Conservation (phyloP, 768 basidiomycete genomes). For the Calvatia gigantea region DNA sequence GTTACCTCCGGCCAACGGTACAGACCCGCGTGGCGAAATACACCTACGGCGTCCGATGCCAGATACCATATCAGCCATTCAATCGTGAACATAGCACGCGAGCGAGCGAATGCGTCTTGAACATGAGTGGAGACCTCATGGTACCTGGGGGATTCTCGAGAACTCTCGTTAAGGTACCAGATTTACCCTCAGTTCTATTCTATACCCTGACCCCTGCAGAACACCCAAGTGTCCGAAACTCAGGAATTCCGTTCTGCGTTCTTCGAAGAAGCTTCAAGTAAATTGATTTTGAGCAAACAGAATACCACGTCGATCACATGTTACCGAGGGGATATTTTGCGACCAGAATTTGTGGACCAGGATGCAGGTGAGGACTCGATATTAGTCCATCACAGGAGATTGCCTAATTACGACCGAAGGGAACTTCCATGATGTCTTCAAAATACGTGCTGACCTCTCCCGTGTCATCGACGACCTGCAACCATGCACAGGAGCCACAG, state of each 20-base stretch:
- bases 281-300: slow-evolving; percentile 5
- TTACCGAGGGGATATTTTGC: slow-evolving; percentile 14
- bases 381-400: not conserved
- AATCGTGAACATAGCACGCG: slow-evolving; percentile 21
- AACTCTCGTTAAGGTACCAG: slow-evolving; percentile 7
- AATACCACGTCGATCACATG: slow-evolving; percentile 6
- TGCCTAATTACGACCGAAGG: not conserved
- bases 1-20: slow-evolving; percentile 25
- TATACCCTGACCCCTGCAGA: slow-evolving; percentile 5
- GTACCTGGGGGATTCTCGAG: slow-evolving; percentile 9
- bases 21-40: slow-evolving; percentile 22
- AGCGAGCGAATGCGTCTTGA: not conserved
- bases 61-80: slow-evolving; percentile 15
- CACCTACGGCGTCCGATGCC: slow-evolving; percentile 22
- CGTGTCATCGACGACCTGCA: slow-evolving; percentile 8
- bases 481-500: not conserved
- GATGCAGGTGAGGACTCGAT: slow-evolving; percentile 11
- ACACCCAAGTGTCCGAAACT: slow-evolving; percentile 17
- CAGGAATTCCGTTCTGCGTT: slow-evolving; percentile 19
- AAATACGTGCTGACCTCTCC: slow-evolving; percentile 2
- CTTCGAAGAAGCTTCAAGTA: slow-evolving; percentile 12
- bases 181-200: not conserved
- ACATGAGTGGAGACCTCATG: not conserved
- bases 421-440: slow-evolving; percentile 14
- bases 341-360: slow-evolving; percentile 13